Base-by-base conservation (phyloP, 768 basidiomycete species). In the Lactarius trivialis region DNA sequence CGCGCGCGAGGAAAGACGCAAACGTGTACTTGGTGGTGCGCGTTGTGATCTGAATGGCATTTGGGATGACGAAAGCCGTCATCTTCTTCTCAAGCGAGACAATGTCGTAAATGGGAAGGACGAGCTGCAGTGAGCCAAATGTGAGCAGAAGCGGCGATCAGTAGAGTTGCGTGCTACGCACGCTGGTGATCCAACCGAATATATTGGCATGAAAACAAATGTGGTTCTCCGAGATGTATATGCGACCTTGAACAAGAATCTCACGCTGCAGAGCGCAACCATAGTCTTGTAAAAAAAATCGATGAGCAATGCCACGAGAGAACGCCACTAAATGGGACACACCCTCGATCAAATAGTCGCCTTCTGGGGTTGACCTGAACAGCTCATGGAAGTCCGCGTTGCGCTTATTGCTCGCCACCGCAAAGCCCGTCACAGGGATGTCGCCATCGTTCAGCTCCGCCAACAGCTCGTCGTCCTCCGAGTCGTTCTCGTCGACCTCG, bases 131-230 rank as follows among this genome's bases (percentile, higher is more conserved):
- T 11, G 53, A n/a, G 45, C 9, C 28, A 15, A 17, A 51, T 19
- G 59, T 60, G 39, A 57, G 54, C 5, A 32, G 3, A 14, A 7
- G 41, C n/a, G 56, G 21, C 24, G 14, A 28, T 21, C 39, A 48
- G 12, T 24, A 28, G 30, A 60, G 11, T 30, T 33, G 50, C 52
- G 55, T 33, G 14, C 37, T 0, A 79, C 94, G 73, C 73, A 96
- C 95, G 71, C 96, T 87, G 32, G 96, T 98, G 54, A 97, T 89
- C 97, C 96, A 98, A 48, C 97, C 96, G 74, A 98, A 96, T 49
- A 98, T 98, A 71, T 98, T 98, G 48, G 97, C 96, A 69, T 99
- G 92, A 79, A 98, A 99, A 76, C 93, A 98, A n/a, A 98, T 83
- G 71, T 98, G 95, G 75, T 98, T 98, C 75, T 99, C 96, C 7